Evolutionary conservation across 345 rosid species (phyloP).

Genomic region (Gossypium ekmanianum): DNA sequence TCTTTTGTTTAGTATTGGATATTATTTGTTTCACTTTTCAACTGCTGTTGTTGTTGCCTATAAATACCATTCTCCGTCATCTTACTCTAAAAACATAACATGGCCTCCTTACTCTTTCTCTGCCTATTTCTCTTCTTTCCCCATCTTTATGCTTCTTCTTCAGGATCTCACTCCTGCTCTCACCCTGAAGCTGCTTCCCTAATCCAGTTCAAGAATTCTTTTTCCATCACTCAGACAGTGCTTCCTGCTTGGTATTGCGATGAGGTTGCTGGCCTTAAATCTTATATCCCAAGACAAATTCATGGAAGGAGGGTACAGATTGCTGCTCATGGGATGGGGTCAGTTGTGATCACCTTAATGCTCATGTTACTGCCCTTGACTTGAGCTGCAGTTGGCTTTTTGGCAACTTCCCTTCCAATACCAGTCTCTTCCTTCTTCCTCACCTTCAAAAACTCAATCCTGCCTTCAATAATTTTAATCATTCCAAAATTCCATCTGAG

Average conservation of each 20-base stretch:
- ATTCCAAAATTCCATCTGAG: constrained; percentile 1
- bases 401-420: constrained; percentile 18
- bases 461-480: constrained; percentile 23
- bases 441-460: constrained; percentile 29
- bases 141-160: neutral
- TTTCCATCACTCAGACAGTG: neutral
- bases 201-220: neutral
- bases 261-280: neutral
- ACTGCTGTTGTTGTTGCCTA: no score
- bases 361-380: constrained; percentile 23
- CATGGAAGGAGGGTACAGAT: constrained; percentile 21
- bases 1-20: no score
- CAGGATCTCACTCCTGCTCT: neutral
- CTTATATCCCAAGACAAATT: constrained; percentile 6
- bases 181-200: neutral
- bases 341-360: constrained; percentile 6
- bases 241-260: no score
- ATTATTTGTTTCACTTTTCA: no score
- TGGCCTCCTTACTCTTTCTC: neutral
- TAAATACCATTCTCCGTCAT: no score
- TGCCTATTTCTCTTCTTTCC: neutral
- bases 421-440: constrained; percentile 18
- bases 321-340: constrained; percentile 35
- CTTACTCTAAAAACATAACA: no score
- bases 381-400: constrained; percentile 11